phyloP scores from a whole-genome alignment of 208 protist genomes.

The Crithidia bombi region DNA sequence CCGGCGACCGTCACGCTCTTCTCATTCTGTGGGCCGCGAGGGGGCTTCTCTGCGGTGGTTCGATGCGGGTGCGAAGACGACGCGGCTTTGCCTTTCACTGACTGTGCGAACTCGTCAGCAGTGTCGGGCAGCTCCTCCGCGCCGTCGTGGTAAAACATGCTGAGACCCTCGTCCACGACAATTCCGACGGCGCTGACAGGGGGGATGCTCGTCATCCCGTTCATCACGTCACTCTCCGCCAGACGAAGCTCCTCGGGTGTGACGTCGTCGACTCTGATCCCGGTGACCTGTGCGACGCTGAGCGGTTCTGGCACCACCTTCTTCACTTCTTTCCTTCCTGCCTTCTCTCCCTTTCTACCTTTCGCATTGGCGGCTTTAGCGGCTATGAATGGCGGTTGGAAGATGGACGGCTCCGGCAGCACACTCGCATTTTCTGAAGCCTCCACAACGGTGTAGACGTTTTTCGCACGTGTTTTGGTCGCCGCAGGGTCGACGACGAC shows the following conservation, averaged over 20 bases:
- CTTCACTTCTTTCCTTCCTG: not conserved
- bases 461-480: slow-evolving; percentile 16
- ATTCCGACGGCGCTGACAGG: slow-evolving; percentile 2
- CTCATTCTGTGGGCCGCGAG: not conserved
- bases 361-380: not conserved
- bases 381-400: not conserved
- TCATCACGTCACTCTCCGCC: not conserved
- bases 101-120: not conserved
- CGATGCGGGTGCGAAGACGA: too few species aligned
- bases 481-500: slow-evolving; percentile 24
- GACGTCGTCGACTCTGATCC: not conserved
- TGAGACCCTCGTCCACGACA: not conserved
- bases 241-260: not conserved
- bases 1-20: slow-evolving; percentile 1
- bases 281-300: not conserved
- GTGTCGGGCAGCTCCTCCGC: not conserved
- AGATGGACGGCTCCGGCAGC: slow-evolving; percentile 27
- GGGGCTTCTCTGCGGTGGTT: not conserved
- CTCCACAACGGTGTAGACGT: slow-evolving; percentile 34
- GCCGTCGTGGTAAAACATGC: slow-evolving; percentile 15
- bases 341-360: not conserved
- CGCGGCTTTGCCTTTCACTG: not conserved
- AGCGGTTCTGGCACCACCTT: slow-evolving; percentile 1
- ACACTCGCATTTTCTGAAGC: not conserved
- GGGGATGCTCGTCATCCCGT: slow-evolving; percentile 2